Evolutionary conservation across 164 flowering plant genomes (phyloP), one percentile per base, ranked within the genome.

Genomic region (Vitis amurensis): DNA sequence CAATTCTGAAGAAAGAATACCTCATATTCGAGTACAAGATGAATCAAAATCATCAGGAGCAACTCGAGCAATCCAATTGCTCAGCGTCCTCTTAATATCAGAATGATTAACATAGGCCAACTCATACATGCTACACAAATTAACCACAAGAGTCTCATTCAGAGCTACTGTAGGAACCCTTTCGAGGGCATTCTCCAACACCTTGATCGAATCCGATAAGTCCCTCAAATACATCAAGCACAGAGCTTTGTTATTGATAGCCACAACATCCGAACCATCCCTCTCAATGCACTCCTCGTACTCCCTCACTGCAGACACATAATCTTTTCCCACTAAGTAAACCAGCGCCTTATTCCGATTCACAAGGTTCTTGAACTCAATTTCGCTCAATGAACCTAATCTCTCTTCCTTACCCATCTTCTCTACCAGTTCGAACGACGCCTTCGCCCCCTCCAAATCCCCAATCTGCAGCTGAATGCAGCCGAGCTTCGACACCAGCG

Each of bases 31-130:
- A 63, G 97, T 96, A 77, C 93, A 88, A 0, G 99, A 84, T 0
- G 95, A 67, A 83, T 93, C 98, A 79, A 96, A 96, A 81, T 96
- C 99, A 85, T 96, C 98, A 0, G 99, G 99, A 56, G 99, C 97
- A 72, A 96, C 95, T 16, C 88, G 81, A 12, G 95, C 92, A 78
- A 96, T 96, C 99, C 98, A 96, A 75, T 74, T 96, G 72, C 85
- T 90, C 49, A 96, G 84, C 1, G 92, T 96, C 84, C 78, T 82
- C 94, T 96, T 96, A 49, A 84, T 77, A 71, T 96, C 99, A 0
- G 91, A 77, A 69, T 93, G 93, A 64, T 91, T 92, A 62, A 96
- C 97, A 81, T 82, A 92, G 10, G 99, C 99, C 88, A 96, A 79
- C 73, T 93, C 99, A 78, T 93, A 96, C 98, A 96, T 96, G 67